Base-by-base conservation (phyloP, 176 grass and related monocot genomes). In the Triticum turgidum region DNA sequence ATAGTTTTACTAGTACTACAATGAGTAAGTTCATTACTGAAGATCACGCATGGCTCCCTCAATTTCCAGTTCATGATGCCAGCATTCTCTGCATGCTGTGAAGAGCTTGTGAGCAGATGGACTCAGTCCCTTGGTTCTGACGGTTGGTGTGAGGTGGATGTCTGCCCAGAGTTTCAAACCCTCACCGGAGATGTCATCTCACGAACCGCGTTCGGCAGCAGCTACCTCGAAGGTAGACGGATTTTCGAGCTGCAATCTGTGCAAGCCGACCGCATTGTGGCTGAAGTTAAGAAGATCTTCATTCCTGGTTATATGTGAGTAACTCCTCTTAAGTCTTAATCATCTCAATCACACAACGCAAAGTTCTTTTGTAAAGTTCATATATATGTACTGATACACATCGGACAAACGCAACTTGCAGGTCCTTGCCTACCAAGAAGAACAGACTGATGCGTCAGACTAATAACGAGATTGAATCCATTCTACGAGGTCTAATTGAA, bases 21-120 rank as follows among this genome's bases (percentile, higher is more conserved):
- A 18, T 56, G 52, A 56, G 18, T 20, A 7, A 56, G 52, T 56
- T 56, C 17, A 17, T 20, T 56, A 20, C 17, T 20, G 52, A 56
- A 6, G 17, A 58, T 58, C 5, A 58, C 2, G 17, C 54, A 21
- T 58, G 54, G 18, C 54, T 58, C 2, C 54, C 54, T 59, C 2
- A 41, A 72, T 72, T 42, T 73, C 2, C 70, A 73, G 70, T 38
- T 73, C 38, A 73, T 73, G 70, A n/a, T 73, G 70, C 70, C 70
- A 11, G 70, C 70, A 0, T 73, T 73, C 70, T 73, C 70, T 44
- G 22, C 70, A 0, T 24, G 21, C 5, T 73, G 70, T 41, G 38
- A 73, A 25, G 70, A 73, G 38, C 70, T 73, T 12, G 38, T 73
- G 38, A 24, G 11, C 39, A 73, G 21, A 73, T 73, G 70, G 70